phyloP scores from a whole-genome alignment of 1,284 basidiomycete genomes.

The Tylopilus orsonianus region DNA sequence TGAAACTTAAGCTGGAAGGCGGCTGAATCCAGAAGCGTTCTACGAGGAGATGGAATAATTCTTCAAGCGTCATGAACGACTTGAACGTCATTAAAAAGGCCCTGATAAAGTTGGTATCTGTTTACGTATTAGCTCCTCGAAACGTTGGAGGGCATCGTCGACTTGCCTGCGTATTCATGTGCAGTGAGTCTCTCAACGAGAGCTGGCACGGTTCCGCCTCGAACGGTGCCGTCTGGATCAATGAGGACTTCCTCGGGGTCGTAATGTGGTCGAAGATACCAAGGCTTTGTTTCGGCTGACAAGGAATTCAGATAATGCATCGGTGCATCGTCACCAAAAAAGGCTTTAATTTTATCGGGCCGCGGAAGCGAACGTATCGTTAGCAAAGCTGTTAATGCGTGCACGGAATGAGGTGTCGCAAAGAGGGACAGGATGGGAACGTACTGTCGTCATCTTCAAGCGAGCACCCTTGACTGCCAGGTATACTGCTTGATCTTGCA shows the following conservation, averaged over 20 bases:
- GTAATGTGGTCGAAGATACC: conserved; percentile 69
- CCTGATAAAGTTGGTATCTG: conserved; percentile 67
- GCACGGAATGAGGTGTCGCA: neutral
- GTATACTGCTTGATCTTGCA: conserved; percentile 7
- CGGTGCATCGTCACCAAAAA: conserved; percentile 62
- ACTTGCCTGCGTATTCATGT: conserved; percentile 60
- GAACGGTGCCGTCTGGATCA: conserved; percentile 63
- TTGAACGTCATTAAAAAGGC: conserved; percentile 84
- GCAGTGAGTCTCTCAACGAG: conserved; percentile 72
- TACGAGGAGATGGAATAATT: conserved; percentile 65
- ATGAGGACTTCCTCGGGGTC: conserved; percentile 64
- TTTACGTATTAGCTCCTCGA: conserved; percentile 4
- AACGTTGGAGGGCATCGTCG: neutral
- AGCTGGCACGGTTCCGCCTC: conserved; percentile 69
- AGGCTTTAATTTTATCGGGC: conserved; percentile 51
- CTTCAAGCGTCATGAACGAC: conserved; percentile 69
- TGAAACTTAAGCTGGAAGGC: conserved; percentile 51
- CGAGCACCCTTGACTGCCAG: neutral
- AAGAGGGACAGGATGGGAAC: neutral
- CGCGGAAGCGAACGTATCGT: conserved; percentile 21
- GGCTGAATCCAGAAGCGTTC: conserved; percentile 66
- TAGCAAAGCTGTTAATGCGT: conserved; percentile 15
- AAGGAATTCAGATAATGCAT: conserved; percentile 41
- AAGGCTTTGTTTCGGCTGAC: conserved; percentile 51
- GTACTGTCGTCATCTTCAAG: conserved; percentile 23